phyloP scores from a whole-genome alignment of 768 basidiomycete species.

The Lactarius deliciosus region DNA sequence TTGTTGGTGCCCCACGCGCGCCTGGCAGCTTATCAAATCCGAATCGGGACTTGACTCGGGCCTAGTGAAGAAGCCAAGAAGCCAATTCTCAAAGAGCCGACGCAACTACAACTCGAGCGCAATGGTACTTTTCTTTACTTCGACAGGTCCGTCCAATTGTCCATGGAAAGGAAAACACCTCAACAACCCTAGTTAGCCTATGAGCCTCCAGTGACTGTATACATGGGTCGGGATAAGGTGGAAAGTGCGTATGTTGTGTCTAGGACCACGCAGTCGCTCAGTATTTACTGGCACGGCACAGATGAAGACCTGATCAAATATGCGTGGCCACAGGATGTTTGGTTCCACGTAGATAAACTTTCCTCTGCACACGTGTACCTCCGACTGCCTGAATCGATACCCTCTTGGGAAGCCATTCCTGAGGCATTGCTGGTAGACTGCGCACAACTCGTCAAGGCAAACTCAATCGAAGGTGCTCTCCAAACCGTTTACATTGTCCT shows the following conservation, averaged over 20 bases:
- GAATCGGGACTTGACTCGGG: no score
- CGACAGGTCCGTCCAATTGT: constrained; percentile 23
- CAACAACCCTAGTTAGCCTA: constrained; percentile 41
- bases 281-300: constrained; percentile 35
- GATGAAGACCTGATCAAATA: constrained; percentile 96
- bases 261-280: not conserved
- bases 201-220: constrained; percentile 67
- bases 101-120: not conserved
- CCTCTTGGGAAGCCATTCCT: constrained; percentile 85
- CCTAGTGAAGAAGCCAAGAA: no score
- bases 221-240: constrained; percentile 97
- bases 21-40: no score
- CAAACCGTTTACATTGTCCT: not conserved
- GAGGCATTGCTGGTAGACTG: constrained; percentile 76
- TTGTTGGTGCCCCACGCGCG: no score
- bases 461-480: constrained; percentile 85
- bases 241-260: constrained; percentile 63
- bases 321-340: constrained; percentile 83
- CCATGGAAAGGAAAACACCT: not conserved
- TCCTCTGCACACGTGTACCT: constrained; percentile 97
- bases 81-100: no score
- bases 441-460: constrained; percentile 95
- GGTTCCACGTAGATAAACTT: constrained; percentile 98
- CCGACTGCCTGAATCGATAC: constrained; percentile 78
- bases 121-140: constrained; percentile 32